Conservation (phyloP, 116 monocot species). For the Phalaenopsis hybrid region DNA sequence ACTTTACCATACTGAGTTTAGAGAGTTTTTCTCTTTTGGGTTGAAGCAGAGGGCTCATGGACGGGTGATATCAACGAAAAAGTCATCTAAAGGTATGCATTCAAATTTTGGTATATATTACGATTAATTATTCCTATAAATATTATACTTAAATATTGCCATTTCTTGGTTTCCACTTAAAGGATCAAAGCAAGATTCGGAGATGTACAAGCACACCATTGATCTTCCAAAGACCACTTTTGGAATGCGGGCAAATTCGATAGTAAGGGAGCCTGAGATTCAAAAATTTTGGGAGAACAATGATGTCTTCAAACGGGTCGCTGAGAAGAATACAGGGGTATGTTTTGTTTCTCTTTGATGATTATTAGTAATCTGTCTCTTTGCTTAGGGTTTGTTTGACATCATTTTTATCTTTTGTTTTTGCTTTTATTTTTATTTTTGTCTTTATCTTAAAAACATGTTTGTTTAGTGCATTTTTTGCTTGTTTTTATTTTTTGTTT, state of each 20-base stretch:
- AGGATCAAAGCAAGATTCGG: slow-evolving; percentile 65
- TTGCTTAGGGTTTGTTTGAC: neutral
- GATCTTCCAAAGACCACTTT: slow-evolving; percentile 90
- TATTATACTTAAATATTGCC: neutral
- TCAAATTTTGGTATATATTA: no score
- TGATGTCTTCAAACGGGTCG: slow-evolving; percentile 66
- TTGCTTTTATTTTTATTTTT: no score
- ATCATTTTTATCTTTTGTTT: no score
- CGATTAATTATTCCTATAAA: neutral
- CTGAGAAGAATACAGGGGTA: slow-evolving; percentile 78
- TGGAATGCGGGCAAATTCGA: slow-evolving; percentile 87
- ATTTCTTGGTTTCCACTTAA: neutral
- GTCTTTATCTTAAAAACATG: no score
- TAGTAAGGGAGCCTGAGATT: slow-evolving; percentile 79
- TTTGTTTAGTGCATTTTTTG: no score
- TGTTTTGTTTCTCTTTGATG: slow-evolving; percentile 9
- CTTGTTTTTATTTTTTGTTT: no score
- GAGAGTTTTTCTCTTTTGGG: slow-evolving; percentile 6
- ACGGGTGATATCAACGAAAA: slow-evolving; percentile 81
- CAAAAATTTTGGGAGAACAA: slow-evolving; percentile 97
- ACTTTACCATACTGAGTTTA: slow-evolving; percentile 17
- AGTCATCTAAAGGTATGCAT: slow-evolving; percentile 53
- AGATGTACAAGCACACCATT: slow-evolving; percentile 90
- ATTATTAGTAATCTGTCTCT: neutral
- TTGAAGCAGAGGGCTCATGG: slow-evolving; percentile 71